phyloP scores from a whole-genome alignment of 176 grass and related monocot species.

The Rhynchospora breviuscula region DNA sequence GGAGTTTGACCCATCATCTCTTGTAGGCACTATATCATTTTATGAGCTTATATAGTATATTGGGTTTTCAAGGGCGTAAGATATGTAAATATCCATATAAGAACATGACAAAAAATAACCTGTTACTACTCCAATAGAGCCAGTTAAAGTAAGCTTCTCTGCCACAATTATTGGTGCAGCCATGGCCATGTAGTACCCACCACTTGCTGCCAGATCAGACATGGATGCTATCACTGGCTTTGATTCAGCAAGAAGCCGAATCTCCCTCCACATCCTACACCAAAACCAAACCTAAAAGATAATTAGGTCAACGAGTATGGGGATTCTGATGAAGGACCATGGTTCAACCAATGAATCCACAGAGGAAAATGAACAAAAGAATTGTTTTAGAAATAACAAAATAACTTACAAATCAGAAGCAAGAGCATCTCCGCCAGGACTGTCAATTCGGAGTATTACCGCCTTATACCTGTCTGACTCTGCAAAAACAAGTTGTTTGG shows the following conservation, averaged over 20 bases:
- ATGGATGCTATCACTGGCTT: slow-evolving; percentile 96
- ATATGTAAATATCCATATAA: not conserved
- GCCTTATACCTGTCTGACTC: slow-evolving; percentile 88
- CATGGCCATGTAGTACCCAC: slow-evolving; percentile 97
- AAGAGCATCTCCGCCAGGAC: slow-evolving; percentile 94
- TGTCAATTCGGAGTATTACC: slow-evolving; percentile 91
- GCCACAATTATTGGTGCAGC: slow-evolving; percentile 82
- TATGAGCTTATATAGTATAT: not conserved
- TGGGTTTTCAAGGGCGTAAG: not conserved
- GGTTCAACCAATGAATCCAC: not conserved
- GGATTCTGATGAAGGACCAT: not conserved
- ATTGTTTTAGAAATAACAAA: not conserved
- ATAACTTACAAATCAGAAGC: slow-evolving; percentile 96
- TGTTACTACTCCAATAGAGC: slow-evolving; percentile 95
- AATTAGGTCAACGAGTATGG: not conserved
- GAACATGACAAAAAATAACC: slow-evolving; percentile 35
- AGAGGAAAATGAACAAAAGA: not conserved
- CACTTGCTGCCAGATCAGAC: slow-evolving; percentile 95
- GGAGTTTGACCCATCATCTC: not conserved
- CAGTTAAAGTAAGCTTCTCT: slow-evolving; percentile 92
- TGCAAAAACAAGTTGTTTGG: slow-evolving; percentile 35
- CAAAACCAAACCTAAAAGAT: slow-evolving; percentile 24
- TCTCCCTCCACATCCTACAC: slow-evolving; percentile 97
- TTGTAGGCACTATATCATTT: not conserved
- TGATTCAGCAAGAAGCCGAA: slow-evolving; percentile 66